Conservation (phyloP, 192 early-diverging fungal genomes). For the Geranomyces variabilis region DNA sequence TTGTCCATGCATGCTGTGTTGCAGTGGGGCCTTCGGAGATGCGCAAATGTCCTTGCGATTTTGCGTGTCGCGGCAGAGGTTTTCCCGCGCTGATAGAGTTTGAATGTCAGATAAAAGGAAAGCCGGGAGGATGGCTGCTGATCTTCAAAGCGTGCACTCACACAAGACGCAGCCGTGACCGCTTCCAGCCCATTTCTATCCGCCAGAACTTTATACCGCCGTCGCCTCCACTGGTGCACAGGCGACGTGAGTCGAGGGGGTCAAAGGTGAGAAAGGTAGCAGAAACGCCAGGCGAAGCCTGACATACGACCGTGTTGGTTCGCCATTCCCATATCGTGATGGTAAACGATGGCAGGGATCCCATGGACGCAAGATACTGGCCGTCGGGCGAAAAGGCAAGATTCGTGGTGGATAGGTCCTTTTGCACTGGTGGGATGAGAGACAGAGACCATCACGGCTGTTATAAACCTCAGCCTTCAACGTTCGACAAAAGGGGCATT, state of each 20-base stretch:
- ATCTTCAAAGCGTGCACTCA: constrained; percentile 26
- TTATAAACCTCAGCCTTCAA: too few relatives aligned
- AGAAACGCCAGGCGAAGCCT: constrained; percentile 28
- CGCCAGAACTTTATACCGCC: constrained; percentile 53
- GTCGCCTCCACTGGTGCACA: constrained; percentile 46
- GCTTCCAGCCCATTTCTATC: constrained; percentile 50
- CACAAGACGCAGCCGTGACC: constrained; percentile 38
- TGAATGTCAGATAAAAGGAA: not conserved
- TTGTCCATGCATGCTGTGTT: constrained; percentile 29
- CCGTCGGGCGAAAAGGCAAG: constrained; percentile 54
- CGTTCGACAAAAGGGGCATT: too few relatives aligned
- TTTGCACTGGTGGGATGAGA: not conserved
- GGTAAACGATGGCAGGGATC: constrained; percentile 46
- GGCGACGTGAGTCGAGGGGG: constrained; percentile 45
- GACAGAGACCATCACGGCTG: too few relatives aligned
- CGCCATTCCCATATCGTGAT: constrained; percentile 60
- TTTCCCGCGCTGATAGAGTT: not conserved
- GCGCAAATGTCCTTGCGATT: too few relatives aligned
- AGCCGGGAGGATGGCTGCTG: not conserved
- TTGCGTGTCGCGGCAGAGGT: not conserved
- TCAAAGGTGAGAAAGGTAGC: constrained; percentile 49
- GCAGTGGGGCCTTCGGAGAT: not conserved
- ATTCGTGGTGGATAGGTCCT: constrained; percentile 39
- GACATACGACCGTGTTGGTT: constrained; percentile 34
- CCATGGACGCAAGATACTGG: constrained; percentile 52